These are phyloP conservation scores for Nyssa sinensis DNA, from an alignment of 148 eudicot genomes.

Conservation along the genomic window DNA sequence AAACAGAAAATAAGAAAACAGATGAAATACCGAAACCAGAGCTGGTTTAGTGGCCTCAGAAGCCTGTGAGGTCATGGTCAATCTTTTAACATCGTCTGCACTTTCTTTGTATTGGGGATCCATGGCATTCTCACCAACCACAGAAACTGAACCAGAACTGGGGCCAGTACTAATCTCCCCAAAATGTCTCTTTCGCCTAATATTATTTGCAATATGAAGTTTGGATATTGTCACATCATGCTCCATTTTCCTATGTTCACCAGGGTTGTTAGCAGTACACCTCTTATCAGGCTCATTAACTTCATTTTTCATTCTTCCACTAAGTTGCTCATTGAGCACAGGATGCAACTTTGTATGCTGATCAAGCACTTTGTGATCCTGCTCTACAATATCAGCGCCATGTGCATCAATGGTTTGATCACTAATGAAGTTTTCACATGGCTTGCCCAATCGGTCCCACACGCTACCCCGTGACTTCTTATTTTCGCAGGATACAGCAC, in stretches of 20 bases:
- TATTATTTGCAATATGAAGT: constrained; percentile 9
- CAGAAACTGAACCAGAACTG: constrained; percentile 3
- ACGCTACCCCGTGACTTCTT: constrained; percentile 24
- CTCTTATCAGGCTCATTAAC: constrained; percentile 18
- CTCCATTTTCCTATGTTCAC: constrained; percentile 12
- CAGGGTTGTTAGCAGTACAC: background rate
- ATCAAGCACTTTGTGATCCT: background rate
- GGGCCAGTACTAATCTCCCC: constrained; percentile 10
- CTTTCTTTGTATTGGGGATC: background rate
- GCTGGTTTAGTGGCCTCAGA: constrained; percentile 25
- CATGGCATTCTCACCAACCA: background rate
- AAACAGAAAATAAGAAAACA: background rate
- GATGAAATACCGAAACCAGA: constrained; percentile 24
- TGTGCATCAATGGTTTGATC: constrained; percentile 5
- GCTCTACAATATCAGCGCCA: constrained; percentile 5
- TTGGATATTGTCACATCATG: background rate
- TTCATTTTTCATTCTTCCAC: background rate
- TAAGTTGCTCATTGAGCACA: background rate
- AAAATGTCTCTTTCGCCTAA: constrained; percentile 21
- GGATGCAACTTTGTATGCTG: background rate
- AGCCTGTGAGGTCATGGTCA: constrained; percentile 18
- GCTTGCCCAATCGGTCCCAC: constrained; percentile 36
- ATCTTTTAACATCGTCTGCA: constrained; percentile 9
- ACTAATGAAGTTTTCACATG: background rate
- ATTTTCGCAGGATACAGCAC: background rate